These are phyloP conservation scores for Triticum timopheevii DNA, from an alignment of 176 grass and related monocot genomes.

Conservation along the genomic window DNA sequence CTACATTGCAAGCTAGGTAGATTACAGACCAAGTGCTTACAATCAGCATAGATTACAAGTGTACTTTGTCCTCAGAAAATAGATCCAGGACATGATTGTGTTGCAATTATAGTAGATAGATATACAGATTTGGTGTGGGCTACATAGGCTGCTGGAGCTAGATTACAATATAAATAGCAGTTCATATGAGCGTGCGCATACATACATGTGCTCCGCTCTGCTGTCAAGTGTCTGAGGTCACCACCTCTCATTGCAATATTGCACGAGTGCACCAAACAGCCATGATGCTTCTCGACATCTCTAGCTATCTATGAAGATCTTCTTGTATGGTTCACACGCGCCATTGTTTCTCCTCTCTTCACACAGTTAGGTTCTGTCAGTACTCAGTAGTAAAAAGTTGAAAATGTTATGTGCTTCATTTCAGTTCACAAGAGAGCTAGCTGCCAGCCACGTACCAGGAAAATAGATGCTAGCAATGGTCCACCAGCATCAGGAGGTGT, in stretches of 20 bases:
- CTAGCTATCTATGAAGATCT: slow-evolving; percentile 31
- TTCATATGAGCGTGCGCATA: too few species aligned
- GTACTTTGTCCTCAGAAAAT: neutral
- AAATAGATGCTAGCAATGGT: slow-evolving; percentile 29
- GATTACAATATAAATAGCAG: too few species aligned
- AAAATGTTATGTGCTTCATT: slow-evolving; percentile 25
- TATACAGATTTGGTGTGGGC: too few species aligned
- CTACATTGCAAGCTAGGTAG: too few species aligned
- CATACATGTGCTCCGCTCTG: neutral
- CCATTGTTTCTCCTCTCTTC: too few species aligned
- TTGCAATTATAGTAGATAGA: neutral
- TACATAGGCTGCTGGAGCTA: too few species aligned
- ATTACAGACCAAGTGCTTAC: neutral
- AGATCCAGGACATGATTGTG: neutral
- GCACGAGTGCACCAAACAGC: too few species aligned
- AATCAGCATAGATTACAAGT: neutral
- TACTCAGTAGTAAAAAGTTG: neutral
- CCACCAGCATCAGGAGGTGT: slow-evolving; percentile 17
- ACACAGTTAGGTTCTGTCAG: too few species aligned
- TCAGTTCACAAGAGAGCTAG: neutral
- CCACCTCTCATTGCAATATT: neutral
- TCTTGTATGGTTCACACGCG: neutral
- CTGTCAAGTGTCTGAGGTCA: too few species aligned
- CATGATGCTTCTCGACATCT: too few species aligned
- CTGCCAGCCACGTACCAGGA: too few species aligned